Conservation (phyloP, 1,284 basidiomycete species). For the Ganoderma resinaceum region DNA sequence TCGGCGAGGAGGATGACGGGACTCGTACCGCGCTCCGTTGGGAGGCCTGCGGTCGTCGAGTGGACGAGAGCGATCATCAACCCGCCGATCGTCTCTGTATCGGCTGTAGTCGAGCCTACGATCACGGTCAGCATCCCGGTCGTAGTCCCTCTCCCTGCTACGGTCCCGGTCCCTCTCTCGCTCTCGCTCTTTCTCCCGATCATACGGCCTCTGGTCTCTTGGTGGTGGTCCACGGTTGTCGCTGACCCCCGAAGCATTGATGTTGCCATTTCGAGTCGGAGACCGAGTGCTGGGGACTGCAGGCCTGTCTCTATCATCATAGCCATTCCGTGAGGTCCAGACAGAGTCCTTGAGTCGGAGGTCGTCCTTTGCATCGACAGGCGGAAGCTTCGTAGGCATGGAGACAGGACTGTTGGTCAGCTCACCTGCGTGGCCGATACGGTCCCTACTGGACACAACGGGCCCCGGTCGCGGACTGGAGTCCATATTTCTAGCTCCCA, state of each 20-base stretch:
- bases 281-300: constrained; percentile 22
- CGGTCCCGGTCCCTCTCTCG: constrained; percentile 38
- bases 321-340: constrained; percentile 33
- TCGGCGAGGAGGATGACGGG: constrained; percentile 31
- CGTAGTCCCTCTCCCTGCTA: constrained; percentile 34
- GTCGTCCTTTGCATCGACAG: constrained; percentile 34
- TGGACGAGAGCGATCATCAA: constrained; percentile 36
- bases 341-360: constrained; percentile 24
- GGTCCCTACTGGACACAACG: constrained; percentile 22
- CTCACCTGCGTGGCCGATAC: constrained; percentile 27
- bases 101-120: constrained; percentile 35
- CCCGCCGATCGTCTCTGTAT: constrained; percentile 36
- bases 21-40: constrained; percentile 31
- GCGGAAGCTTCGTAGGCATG: constrained; percentile 26
- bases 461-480: constrained; percentile 17
- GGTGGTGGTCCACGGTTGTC: constrained; percentile 26
- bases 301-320: constrained; percentile 32
- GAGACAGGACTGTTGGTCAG: constrained; percentile 16
- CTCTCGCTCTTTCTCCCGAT: constrained; percentile 35
- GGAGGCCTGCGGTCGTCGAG: constrained; percentile 34
- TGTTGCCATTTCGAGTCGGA: constrained; percentile 23
- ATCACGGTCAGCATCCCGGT: constrained; percentile 37
- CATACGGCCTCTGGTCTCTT: constrained; percentile 27
- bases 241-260: constrained; percentile 11
- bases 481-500: background rate